Base-by-base conservation (phyloP, 495 filamentous ascomycete species). In the Podospora conica region DNA sequence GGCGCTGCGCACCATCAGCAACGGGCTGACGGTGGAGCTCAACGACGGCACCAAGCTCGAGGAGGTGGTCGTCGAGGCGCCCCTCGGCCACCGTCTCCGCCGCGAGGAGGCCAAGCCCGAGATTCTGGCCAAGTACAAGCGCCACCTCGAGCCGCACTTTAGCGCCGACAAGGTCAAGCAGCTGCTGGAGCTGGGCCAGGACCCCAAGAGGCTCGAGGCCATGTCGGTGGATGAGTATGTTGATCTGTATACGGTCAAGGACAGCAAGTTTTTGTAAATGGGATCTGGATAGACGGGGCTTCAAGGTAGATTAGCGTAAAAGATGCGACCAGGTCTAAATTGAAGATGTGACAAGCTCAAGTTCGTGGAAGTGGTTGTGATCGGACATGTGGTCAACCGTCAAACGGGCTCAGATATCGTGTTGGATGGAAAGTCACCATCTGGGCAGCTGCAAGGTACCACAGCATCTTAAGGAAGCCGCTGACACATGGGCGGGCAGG, bases 61-160 rank as follows among this genome's bases (percentile, higher is more conserved):
- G 18, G 95, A 98, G 79, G 86, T 94, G 48, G 88, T 90, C n/a
- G 89, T 98, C 31, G 93, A 98, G 81, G 95, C 96, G 40, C 95
- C 95, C 40, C 85, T 98, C 59, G 95, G 95, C 64, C 95, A 98
- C 82, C 90, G 88, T 68, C 83, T 96, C 70, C 86, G 95, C 66
- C 88, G 95, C 72, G 91, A 95, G 74, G 95, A 98, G 84, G 95
- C 96, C 68, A 98, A 98, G 84, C 95, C 95, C 54, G 88, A 97
- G 75, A 96, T 98, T 65, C 76, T 97, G 66, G 87, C 86, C 70
- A 98, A 98, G 84, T 98, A 95, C 80, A 89, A 92, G 87, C 86
- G 91, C 71, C 96, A 98, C 79, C 78, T 97, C 23, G 85, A 85
- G 71, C 89, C 90, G 18, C 93, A 96, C 81, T 96, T 90, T 73